These are phyloP conservation scores for Phycomyces blakesleeanus DNA, from an alignment of 192 early-diverging fungal species.

Conservation along the genomic window DNA sequence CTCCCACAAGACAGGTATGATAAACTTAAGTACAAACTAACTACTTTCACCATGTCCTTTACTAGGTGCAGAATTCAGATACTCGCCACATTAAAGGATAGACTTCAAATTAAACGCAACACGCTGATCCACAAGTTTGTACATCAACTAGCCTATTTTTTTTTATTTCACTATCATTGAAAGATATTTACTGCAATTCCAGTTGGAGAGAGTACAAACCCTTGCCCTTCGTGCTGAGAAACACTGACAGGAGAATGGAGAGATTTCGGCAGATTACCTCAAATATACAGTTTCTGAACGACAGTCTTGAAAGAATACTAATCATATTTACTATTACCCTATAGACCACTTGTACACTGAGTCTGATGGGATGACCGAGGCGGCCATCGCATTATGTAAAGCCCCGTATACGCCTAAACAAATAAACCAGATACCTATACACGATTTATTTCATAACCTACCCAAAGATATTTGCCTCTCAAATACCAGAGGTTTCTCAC, in stretches of 20 bases:
- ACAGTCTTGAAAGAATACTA: background rate
- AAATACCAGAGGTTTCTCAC: no score
- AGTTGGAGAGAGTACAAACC: background rate
- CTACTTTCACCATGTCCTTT: background rate
- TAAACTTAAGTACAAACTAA: background rate
- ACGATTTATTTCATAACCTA: no score
- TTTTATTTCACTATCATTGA: background rate
- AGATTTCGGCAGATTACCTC: background rate
- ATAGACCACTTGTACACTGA: background rate
- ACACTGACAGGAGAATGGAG: slow-evolving; percentile 1
- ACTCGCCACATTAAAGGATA: no score
- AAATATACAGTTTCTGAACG: background rate
- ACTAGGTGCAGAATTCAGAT: no score
- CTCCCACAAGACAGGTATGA: background rate
- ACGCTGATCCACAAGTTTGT: background rate
- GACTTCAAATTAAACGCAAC: slow-evolving; percentile 1
- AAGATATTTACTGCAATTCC: background rate
- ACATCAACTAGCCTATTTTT: background rate
- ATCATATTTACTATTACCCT: background rate
- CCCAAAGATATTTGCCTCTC: no score
- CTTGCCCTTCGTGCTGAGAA: background rate
- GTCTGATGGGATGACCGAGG: background rate
- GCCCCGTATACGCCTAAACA: no score
- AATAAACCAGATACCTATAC: no score
- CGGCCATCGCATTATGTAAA: no score